phyloP scores from a whole-genome alignment of 2,329 filamentous ascomycete species.

The Venturia pyrina region DNA sequence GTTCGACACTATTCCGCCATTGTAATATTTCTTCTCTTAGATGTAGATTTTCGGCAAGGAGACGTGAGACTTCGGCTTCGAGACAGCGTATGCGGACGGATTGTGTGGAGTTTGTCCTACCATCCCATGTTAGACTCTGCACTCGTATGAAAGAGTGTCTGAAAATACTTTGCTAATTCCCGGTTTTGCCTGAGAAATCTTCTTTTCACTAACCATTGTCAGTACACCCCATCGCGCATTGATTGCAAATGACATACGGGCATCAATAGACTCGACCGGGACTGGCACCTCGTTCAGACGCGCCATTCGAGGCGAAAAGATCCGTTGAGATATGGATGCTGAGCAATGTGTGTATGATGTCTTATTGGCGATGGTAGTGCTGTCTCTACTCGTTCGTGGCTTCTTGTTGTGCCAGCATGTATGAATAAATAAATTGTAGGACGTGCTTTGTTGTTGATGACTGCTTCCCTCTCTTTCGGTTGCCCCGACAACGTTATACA shows the following conservation, averaged over 20 bases:
- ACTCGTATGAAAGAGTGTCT: not conserved
- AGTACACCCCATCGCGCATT: conserved; percentile 16
- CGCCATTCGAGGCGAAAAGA: conserved; percentile 48
- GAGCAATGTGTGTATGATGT: not conserved
- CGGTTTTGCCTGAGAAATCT: conserved; percentile 75
- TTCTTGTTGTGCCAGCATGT: not conserved
- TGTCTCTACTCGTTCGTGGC: not conserved
- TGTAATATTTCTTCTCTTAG: conserved; percentile 61
- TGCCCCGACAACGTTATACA: not conserved
- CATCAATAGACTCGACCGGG: conserved; percentile 61
- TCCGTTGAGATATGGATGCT: not conserved
- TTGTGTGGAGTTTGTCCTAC: conserved; percentile 63
- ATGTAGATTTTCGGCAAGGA: conserved; percentile 70
- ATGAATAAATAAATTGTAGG: not conserved
- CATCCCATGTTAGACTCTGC: not conserved
- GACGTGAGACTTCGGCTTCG: conserved; percentile 63
- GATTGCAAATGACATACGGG: conserved; percentile 44
- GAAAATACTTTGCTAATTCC: conserved; percentile 55
- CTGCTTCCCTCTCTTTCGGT: not conserved
- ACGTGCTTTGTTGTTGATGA: not conserved
- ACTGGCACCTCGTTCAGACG: conserved; percentile 66
- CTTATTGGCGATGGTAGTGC: not conserved
- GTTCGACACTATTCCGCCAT: conserved; percentile 57
- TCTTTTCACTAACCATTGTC: conserved; percentile 62
- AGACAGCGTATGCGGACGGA: conserved; percentile 66